A percentile compares a stretch with the other conserved stretches of the same genome.
Evolutionary conservation across 2,329 filamentous ascomycete species (phyloP).

Genomic region (Fusarium duplospermum): DNA sequence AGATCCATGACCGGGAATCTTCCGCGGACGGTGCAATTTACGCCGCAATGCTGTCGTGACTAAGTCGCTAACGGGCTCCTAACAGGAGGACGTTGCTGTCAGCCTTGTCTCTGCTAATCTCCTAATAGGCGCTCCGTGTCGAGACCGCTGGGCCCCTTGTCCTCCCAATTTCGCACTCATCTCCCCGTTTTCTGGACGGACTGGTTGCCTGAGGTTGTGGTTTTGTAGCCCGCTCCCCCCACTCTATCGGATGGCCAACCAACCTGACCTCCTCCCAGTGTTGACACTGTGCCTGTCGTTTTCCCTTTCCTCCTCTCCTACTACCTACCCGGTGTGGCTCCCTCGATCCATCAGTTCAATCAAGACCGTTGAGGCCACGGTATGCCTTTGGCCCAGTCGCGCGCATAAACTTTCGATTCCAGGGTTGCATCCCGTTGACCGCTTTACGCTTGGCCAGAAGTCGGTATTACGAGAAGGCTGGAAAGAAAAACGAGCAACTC

Average conservation of each 20-base stretch:
- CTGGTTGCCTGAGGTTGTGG: not conserved
- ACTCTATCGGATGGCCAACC: not conserved
- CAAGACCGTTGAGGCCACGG: constrained; percentile 2
- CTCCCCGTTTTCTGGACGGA: constrained; percentile 13
- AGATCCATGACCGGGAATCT: not conserved
- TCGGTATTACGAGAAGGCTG: not conserved
- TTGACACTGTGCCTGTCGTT: constrained; percentile 4
- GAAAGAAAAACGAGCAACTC: constrained; percentile 4
- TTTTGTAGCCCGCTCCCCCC: not conserved
- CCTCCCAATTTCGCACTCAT: constrained; percentile 18
- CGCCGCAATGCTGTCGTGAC: not conserved
- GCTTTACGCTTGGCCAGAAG: not conserved
- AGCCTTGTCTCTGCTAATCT: constrained; percentile 10
- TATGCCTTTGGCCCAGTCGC: not conserved
- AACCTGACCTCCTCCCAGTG: not conserved
- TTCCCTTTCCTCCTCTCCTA: not conserved
- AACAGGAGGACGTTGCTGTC: not conserved
- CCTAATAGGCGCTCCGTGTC: constrained; percentile 1
- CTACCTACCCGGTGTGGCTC: not conserved
- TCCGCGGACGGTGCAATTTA: constrained; percentile 8
- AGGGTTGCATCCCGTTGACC: constrained; percentile 17
- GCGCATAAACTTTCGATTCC: not conserved
- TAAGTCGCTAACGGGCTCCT: constrained; percentile 3
- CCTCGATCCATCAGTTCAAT: not conserved
- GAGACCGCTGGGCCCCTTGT: constrained; percentile 8